Conservation (phyloP, 441 rosid genomes). For the Codiaeum variegatum region DNA sequence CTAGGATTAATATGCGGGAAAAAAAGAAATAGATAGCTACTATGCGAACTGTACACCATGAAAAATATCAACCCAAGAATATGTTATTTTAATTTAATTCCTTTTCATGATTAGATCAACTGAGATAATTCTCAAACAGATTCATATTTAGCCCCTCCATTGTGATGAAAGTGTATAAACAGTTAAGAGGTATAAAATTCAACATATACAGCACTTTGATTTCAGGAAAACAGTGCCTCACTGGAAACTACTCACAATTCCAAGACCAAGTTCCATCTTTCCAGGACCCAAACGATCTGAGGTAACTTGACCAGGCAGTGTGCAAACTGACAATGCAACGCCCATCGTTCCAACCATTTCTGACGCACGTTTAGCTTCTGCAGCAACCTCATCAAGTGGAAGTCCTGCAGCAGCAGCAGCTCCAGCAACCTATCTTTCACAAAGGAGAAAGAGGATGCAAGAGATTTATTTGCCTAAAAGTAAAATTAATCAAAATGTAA, state of each 20-base stretch:
- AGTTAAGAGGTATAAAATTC: background rate
- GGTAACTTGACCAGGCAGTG: slow-evolving; percentile 87
- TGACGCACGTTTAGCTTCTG: slow-evolving; percentile 79
- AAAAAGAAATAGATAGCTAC: background rate
- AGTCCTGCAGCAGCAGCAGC: slow-evolving; percentile 95
- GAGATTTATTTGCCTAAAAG: slow-evolving; percentile 9
- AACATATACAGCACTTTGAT: slow-evolving; percentile 1
- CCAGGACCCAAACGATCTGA: slow-evolving; percentile 92
- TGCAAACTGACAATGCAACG: slow-evolving; percentile 88
- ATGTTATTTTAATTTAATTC: background rate
- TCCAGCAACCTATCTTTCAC: slow-evolving; percentile 75
- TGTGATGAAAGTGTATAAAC: background rate
- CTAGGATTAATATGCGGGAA: background rate
- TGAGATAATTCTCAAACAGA: background rate
- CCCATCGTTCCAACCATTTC: slow-evolving; percentile 98
- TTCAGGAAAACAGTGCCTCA: slow-evolving; percentile 7
- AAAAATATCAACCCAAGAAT: background rate
- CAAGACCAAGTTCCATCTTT: slow-evolving; percentile 98
- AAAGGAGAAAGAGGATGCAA: slow-evolving; percentile 21
- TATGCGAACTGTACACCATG: background rate
- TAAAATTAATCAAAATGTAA: slow-evolving; percentile 8
- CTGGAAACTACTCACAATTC: slow-evolving; percentile 66
- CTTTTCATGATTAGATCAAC: background rate
- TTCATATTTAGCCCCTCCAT: background rate
- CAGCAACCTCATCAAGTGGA: slow-evolving; percentile 72